Conservation (phyloP, 1,284 basidiomycete genomes). For the Taiwanofungus camphoratus region DNA sequence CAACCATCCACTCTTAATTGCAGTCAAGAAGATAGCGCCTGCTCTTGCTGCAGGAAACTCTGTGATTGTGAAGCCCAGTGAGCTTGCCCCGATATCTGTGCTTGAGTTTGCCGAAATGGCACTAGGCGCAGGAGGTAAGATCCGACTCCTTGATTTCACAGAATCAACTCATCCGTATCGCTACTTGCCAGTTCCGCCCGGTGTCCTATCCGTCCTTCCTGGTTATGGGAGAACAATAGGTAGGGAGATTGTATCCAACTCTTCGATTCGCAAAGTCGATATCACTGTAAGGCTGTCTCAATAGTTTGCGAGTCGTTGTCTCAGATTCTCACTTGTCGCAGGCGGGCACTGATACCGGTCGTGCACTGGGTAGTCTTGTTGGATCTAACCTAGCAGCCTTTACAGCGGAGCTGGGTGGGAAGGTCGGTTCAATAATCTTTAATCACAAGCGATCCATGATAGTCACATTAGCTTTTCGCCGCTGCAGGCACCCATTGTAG, state of each 20-base stretch:
- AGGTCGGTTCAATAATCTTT: constrained; percentile 42
- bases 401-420: constrained; percentile 80
- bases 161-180: neutral
- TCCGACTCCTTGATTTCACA: neutral
- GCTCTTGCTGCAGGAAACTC: constrained; percentile 82
- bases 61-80: constrained; percentile 68
- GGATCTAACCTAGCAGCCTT: constrained; percentile 67
- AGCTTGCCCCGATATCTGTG: constrained; percentile 75
- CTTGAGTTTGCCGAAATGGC: constrained; percentile 69
- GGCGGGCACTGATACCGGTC: constrained; percentile 76
- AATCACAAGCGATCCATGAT: neutral
- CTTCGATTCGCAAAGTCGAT: constrained; percentile 71
- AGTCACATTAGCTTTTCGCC: neutral
- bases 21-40: constrained; percentile 81
- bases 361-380: constrained; percentile 61
- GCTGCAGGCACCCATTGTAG: constrained; percentile 65
- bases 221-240: constrained; percentile 63
- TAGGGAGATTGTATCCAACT: constrained; percentile 57
- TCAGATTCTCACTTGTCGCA: constrained; percentile 23
- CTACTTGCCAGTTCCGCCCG: constrained; percentile 53
- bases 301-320: neutral
- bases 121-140: constrained; percentile 57
- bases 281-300: constrained; percentile 52
- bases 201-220: constrained; percentile 68
- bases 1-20: constrained; percentile 79